A percentile compares a stretch with the other conserved stretches of the same genome.
Conservation (phyloP, 352 stramenopile species). For the Phytopythium litorale region DNA sequence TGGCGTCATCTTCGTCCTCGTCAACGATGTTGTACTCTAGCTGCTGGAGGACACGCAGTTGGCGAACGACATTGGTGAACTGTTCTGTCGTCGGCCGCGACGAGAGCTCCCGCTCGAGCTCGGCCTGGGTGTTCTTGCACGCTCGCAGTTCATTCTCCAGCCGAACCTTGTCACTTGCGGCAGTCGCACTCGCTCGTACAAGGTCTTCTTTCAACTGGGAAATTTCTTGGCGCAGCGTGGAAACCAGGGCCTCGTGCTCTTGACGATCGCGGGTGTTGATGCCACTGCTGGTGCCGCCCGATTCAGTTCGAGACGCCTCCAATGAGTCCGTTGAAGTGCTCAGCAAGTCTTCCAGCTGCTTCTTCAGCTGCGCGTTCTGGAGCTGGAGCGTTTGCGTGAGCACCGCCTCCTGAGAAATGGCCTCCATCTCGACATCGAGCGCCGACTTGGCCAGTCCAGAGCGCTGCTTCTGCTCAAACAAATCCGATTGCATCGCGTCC, state of each 20-base stretch:
- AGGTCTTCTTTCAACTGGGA: conserved; percentile 51
- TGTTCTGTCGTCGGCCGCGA: conserved; percentile 82
- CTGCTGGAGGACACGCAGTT: conserved; percentile 91
- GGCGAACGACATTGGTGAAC: conserved; percentile 84
- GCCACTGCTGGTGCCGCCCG: conserved; percentile 4
- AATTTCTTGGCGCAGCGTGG: conserved; percentile 51
- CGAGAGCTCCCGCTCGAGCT: conserved; percentile 35
- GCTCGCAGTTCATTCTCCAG: conserved; percentile 31
- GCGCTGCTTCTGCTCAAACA: conserved; percentile 87
- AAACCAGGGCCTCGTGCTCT: conserved; percentile 53
- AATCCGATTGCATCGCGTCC: conserved; percentile 89
- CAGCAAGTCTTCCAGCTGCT: conserved; percentile 73
- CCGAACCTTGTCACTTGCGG: conserved; percentile 22
- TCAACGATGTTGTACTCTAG: conserved; percentile 88
- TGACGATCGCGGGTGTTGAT: conserved; percentile 30
- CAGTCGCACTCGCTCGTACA: conserved; percentile 18
- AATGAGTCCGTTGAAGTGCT: conserved; percentile 18
- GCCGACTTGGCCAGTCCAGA: conserved; percentile 51
- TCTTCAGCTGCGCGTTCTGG: conserved; percentile 83
- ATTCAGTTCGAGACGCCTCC: neutral
- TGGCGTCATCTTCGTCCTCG: conserved; percentile 38
- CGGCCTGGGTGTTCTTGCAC: conserved; percentile 19
- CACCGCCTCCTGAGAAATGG: conserved; percentile 81
- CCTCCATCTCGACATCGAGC: conserved; percentile 85
- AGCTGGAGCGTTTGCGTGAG: conserved; percentile 72